These are phyloP conservation scores for Neonectria hederae DNA, from an alignment of 2,329 filamentous ascomycete genomes.

Conservation along the genomic window DNA sequence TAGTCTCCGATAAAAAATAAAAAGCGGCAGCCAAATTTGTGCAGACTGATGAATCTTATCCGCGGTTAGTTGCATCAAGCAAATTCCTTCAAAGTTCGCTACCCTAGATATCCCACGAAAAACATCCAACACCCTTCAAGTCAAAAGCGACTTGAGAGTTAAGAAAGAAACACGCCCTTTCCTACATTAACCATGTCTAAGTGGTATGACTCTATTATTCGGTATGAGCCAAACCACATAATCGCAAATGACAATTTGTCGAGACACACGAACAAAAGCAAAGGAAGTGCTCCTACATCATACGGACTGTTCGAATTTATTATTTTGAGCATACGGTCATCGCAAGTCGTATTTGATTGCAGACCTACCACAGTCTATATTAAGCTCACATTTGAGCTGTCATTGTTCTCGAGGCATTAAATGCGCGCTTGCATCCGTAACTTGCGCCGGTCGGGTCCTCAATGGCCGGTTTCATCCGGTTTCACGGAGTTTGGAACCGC, in stretches of 20 bases:
- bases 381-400: neutral
- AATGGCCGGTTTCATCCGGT: slow-evolving; percentile 18
- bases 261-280: neutral
- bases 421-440: neutral
- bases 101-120: neutral
- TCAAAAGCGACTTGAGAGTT: neutral
- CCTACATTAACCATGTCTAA: neutral
- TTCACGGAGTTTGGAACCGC: neutral
- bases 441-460: neutral
- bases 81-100: neutral
- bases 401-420: neutral
- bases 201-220: neutral
- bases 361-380: neutral
- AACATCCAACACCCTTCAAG: no score
- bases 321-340: neutral
- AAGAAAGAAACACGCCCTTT: neutral
- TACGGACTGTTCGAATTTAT: no score
- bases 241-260: neutral
- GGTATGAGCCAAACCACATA: neutral
- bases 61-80: neutral
- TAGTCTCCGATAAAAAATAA: no score
- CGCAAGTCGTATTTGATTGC: no score
- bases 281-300: no score
- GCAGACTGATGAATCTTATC: neutral
- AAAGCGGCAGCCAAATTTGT: neutral